A percentile compares a stretch with the other conserved stretches of the same genome.
phyloP scores from a whole-genome alignment of 2,329 filamentous ascomycete species.

The Xenosphaeropsis pyriputrescens region DNA sequence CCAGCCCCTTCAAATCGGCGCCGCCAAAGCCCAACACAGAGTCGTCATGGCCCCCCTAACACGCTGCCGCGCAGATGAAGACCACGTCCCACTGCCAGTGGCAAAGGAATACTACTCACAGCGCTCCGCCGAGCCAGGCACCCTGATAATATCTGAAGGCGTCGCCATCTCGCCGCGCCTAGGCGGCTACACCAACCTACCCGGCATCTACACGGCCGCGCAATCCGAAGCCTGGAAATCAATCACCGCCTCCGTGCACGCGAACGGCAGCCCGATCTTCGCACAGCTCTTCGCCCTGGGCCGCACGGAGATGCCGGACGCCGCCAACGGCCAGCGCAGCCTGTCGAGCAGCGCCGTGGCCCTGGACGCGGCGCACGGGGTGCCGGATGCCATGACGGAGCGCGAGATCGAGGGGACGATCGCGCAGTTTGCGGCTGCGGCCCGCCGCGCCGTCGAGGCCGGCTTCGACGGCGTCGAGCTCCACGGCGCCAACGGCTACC shows the following conservation, averaged over 20 bases:
- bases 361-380: constrained; percentile 33
- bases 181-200: constrained; percentile 30
- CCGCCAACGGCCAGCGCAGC: too few relatives aligned
- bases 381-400: constrained; percentile 16
- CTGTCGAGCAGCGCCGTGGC: too few relatives aligned
- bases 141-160: constrained; percentile 29
- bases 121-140: constrained; percentile 27
- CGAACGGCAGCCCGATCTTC: constrained; percentile 37
- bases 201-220: constrained; percentile 32
- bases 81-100: constrained; percentile 25
- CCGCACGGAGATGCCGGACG: too few relatives aligned
- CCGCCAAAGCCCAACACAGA: constrained; percentile 23
- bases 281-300: constrained; percentile 28
- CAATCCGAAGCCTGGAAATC: constrained; percentile 38
- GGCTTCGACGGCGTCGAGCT: constrained; percentile 33
- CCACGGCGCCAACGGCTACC: constrained; percentile 12
- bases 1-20: constrained; percentile 22
- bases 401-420: constrained; percentile 18
- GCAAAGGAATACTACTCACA: constrained; percentile 32
- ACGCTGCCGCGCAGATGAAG: constrained; percentile 24
- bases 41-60: constrained; percentile 34
- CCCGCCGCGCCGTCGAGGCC: constrained; percentile 30
- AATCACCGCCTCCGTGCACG: constrained; percentile 39
- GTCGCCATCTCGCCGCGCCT: constrained; percentile 32
- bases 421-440: constrained; percentile 6